Conservation (phyloP, 1,284 basidiomycete species). For the Ceratobasidium sp. region DNA sequence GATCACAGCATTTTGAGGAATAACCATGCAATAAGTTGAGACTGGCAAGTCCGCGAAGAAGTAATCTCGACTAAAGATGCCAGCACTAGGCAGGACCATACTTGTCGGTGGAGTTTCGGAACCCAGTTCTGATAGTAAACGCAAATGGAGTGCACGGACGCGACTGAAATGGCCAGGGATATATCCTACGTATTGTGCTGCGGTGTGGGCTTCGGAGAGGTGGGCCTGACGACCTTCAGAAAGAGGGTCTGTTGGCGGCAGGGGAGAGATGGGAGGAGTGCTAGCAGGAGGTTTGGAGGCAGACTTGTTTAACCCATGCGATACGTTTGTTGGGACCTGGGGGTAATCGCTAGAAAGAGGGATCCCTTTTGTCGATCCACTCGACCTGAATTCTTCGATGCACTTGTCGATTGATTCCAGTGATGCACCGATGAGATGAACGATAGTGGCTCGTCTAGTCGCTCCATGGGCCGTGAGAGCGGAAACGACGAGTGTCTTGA, state of each 20-base stretch:
- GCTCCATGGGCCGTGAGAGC: conserved; percentile 67
- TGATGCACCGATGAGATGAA: conserved; percentile 69
- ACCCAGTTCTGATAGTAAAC: conserved; percentile 66
- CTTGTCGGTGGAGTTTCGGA: conserved; percentile 56
- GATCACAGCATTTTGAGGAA: conserved; percentile 53
- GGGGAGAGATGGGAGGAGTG: not conserved
- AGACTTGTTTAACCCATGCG: not conserved
- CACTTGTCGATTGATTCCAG: conserved; percentile 63
- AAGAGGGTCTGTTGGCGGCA: conserved; percentile 11
- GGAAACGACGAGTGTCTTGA: conserved; percentile 73
- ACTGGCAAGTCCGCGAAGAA: conserved; percentile 73
- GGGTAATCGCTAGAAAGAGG: conserved; percentile 16
- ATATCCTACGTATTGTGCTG: conserved; percentile 77
- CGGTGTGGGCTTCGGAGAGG: conserved; percentile 72
- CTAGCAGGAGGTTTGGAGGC: not conserved
- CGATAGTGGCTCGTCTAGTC: conserved; percentile 67
- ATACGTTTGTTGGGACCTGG: not conserved
- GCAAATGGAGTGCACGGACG: conserved; percentile 73
- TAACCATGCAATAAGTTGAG: conserved; percentile 69
- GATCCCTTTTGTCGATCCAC: conserved; percentile 10
- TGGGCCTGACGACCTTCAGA: conserved; percentile 53
- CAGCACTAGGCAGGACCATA: conserved; percentile 66
- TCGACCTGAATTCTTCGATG: conserved; percentile 42
- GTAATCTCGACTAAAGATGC: conserved; percentile 69
- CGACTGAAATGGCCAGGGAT: conserved; percentile 73